Percentiles rank a stretch among this genome's conserved stretches.
phyloP scores from a whole-genome alignment of 1,139 yeast species.

The Blastobotrys indianensis region DNA sequence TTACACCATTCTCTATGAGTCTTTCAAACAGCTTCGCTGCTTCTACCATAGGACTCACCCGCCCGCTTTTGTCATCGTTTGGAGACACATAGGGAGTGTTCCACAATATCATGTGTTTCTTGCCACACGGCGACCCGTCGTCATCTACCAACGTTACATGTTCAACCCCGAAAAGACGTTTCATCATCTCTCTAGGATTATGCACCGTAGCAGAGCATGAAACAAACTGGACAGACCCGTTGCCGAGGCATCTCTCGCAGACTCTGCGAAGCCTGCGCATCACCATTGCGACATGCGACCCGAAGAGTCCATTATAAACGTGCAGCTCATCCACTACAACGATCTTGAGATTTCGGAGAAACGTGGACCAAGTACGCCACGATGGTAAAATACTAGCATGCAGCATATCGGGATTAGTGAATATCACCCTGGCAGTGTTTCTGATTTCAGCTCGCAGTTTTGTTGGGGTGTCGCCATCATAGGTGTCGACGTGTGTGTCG shows the following conservation, averaged over 20 bases:
- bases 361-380: conserved; percentile 53
- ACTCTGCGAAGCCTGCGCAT: conserved; percentile 70
- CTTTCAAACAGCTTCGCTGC: conserved; percentile 68
- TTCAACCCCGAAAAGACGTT: conserved; percentile 61
- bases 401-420: conserved; percentile 92
- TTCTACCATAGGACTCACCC: conserved; percentile 69
- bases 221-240: conserved; percentile 52
- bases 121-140: conserved; percentile 89
- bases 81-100: conserved; percentile 67
- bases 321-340: conserved; percentile 87
- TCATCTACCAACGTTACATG: conserved; percentile 42
- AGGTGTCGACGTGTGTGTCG: conserved; percentile 59
- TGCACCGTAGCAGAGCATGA: conserved; percentile 92
- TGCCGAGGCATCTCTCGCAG: conserved; percentile 46
- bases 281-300: conserved; percentile 82
- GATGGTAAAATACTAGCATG: conserved; percentile 77
- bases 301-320: conserved; percentile 83
- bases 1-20: conserved; percentile 55
- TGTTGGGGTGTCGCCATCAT: conserved; percentile 85
- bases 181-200: conserved; percentile 66
- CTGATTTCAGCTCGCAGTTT: conserved; percentile 49
- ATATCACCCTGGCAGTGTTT: conserved; percentile 65
- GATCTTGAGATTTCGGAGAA: conserved; percentile 55
- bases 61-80: conserved; percentile 49
- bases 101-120: conserved; percentile 73